phyloP scores from a whole-genome alignment of 441 rosid genomes.

The Arabidopsis hybrid region DNA sequence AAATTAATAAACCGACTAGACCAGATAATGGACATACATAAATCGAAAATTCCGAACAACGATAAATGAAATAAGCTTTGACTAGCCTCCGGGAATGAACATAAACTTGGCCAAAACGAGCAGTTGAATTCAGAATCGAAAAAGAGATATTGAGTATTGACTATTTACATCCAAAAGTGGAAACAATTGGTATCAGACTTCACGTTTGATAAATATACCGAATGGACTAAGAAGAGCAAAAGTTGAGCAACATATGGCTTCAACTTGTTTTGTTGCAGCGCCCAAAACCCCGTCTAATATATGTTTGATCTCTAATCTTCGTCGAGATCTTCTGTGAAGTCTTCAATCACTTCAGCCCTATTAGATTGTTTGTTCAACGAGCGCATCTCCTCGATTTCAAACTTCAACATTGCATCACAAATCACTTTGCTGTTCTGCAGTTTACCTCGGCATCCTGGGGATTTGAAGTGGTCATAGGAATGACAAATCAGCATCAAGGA shows the following conservation, averaged over 20 bases:
- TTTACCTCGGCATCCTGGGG: slow-evolving; percentile 74
- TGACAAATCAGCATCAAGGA: slow-evolving; percentile 28
- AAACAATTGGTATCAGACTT: slow-evolving; percentile 23
- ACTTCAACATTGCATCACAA: slow-evolving; percentile 67
- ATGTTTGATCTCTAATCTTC: slow-evolving; percentile 45
- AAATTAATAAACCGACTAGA: not conserved
- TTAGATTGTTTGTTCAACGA: slow-evolving; percentile 53
- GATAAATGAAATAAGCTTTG: not conserved
- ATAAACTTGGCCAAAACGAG: slow-evolving; percentile 4
- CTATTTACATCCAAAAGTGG: slow-evolving; percentile 32
- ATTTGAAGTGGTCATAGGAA: slow-evolving; percentile 11
- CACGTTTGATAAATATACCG: not conserved
- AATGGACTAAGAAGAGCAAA: not conserved
- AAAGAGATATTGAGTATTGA: not conserved
- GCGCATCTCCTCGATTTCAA: slow-evolving; percentile 80
- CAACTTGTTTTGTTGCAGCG: not conserved
- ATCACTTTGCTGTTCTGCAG: slow-evolving; percentile 56
- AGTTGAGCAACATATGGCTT: slow-evolving; percentile 10
- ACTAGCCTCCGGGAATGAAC: not conserved
- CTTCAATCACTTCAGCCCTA: slow-evolving; percentile 65
- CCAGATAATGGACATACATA: not conserved
- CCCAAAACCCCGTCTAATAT: not conserved
- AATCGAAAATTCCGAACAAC: not conserved
- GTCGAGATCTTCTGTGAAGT: slow-evolving; percentile 62
- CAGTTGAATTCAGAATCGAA: not conserved